Percentiles rank a stretch among this genome's conserved stretches.
These are phyloP conservation scores for Forsythia viridissima DNA, from an alignment of 257 asterid genomes.

Conservation along the genomic window DNA sequence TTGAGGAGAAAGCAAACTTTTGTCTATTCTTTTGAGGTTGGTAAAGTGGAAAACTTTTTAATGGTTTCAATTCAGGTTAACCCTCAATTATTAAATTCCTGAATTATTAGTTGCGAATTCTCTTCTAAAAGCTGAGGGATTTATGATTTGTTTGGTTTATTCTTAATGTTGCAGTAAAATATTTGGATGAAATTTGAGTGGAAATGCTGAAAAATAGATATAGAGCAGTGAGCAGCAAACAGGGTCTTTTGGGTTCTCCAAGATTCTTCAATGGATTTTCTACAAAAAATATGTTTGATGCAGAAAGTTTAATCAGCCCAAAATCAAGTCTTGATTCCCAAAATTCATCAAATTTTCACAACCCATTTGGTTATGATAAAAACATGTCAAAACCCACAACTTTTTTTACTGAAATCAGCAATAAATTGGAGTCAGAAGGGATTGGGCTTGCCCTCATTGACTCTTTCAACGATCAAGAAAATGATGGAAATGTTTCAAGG, in stretches of 20 bases:
- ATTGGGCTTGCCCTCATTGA: conserved; percentile 78
- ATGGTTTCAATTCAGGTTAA: conserved; percentile 38
- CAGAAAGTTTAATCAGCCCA: conserved; percentile 48
- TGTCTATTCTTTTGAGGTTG: conserved; percentile 35
- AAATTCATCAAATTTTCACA: conserved; percentile 38
- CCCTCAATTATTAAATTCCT: conserved; percentile 19
- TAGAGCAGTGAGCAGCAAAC: conserved; percentile 53
- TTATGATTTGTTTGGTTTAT: conserved; percentile 24
- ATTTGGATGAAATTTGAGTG: not conserved
- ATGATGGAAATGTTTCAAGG: conserved; percentile 25
- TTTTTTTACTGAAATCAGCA: not conserved
- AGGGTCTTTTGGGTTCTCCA: conserved; percentile 56
- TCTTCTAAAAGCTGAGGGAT: not conserved
- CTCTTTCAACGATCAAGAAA: conserved; percentile 34
- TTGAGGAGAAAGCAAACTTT: conserved; percentile 15
- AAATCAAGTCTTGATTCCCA: conserved; percentile 69
- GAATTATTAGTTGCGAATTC: not conserved
- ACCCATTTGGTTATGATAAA: conserved; percentile 51
- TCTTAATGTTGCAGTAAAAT: conserved; percentile 13
- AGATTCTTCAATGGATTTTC: conserved; percentile 60
- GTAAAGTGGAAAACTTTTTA: conserved; percentile 28
- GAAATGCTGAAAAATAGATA: conserved; percentile 74
- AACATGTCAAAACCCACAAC: conserved; percentile 7
- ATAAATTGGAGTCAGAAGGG: conserved; percentile 40
- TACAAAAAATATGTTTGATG: conserved; percentile 38